A percentile compares a stretch with the other conserved stretches of the same genome.
phyloP scores from a whole-genome alignment of 257 asterid genomes.

The Linderniella brevidens region DNA sequence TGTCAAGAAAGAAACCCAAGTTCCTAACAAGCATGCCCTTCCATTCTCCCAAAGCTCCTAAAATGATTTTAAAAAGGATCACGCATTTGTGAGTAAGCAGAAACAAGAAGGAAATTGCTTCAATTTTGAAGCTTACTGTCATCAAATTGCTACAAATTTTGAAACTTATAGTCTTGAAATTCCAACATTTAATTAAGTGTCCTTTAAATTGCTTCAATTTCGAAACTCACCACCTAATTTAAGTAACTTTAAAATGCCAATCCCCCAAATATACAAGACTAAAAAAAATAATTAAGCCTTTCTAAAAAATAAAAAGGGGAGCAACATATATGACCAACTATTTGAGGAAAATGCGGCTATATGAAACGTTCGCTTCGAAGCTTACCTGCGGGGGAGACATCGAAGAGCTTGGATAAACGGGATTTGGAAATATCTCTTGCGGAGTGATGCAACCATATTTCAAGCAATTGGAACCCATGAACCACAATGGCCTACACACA shows the following conservation, averaged over 20 bases:
- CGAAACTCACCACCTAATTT: too few relatives aligned
- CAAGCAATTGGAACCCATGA: constrained; percentile 91
- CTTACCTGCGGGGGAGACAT: constrained; percentile 61
- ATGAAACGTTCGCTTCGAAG: constrained; percentile 2
- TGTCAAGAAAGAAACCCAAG: constrained; percentile 77
- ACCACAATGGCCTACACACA: constrained; percentile 70
- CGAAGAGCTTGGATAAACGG: constrained; percentile 50
- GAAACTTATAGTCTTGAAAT: too few relatives aligned
- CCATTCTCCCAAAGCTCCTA: constrained; percentile 84
- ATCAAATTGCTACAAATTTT: too few relatives aligned
- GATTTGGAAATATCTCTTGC: constrained; percentile 44
- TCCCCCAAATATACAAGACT: too few relatives aligned
- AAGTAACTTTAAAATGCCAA: too few relatives aligned
- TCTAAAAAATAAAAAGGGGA: background rate
- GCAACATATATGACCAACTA: background rate
- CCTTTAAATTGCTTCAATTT: too few relatives aligned
- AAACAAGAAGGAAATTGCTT: background rate
- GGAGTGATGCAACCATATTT: constrained; percentile 66
- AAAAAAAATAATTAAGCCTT: too few relatives aligned
- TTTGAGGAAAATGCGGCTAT: background rate
- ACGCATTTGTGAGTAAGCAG: background rate
- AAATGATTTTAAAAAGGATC: background rate
- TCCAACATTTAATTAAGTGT: too few relatives aligned
- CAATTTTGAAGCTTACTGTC: too few relatives aligned
- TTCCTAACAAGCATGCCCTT: constrained; percentile 70